phyloP scores from a whole-genome alignment of 2,329 filamentous ascomycete species.

The Fusarium sp. region DNA sequence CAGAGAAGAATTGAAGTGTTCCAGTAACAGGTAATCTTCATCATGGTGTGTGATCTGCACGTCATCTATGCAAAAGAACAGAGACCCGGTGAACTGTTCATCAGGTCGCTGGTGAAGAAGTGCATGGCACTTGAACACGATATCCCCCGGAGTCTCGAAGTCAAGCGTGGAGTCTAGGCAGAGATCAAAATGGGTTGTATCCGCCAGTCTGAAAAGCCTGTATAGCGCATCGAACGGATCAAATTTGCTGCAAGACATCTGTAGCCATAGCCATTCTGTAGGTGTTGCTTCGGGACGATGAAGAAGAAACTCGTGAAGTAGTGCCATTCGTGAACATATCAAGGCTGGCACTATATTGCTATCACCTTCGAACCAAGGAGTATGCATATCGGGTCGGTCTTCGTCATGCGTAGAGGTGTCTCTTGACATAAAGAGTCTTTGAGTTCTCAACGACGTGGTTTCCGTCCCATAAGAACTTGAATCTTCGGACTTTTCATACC shows the following conservation, averaged over 20 bases:
- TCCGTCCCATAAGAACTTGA: background rate
- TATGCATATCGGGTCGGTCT: background rate
- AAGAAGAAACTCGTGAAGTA: slow-evolving; percentile 1
- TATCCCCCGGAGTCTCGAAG: background rate
- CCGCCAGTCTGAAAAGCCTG: slow-evolving; percentile 3
- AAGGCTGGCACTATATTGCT: background rate
- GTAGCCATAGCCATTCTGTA: slow-evolving; percentile 2
- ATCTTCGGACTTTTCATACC: background rate
- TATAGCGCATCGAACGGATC: slow-evolving; percentile 15
- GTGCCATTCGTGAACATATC: background rate
- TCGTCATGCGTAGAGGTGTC: slow-evolving; percentile 5
- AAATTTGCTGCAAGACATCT: background rate
- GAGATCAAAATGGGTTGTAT: background rate
- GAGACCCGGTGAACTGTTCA: background rate
- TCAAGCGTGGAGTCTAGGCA: rapidly evolving
- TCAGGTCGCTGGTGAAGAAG: background rate
- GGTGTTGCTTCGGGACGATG: background rate
- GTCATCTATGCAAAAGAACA: slow-evolving; percentile 5
- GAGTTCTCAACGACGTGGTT: background rate
- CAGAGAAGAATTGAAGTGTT: background rate
- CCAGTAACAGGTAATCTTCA: background rate
- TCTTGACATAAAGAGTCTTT: background rate
- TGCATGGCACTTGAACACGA: background rate
- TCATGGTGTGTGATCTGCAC: background rate
- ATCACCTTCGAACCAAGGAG: background rate